Evolutionary conservation across 2,329 filamentous ascomycete genomes (phyloP).

Genomic region (Arthrobotrys conoides): DNA sequence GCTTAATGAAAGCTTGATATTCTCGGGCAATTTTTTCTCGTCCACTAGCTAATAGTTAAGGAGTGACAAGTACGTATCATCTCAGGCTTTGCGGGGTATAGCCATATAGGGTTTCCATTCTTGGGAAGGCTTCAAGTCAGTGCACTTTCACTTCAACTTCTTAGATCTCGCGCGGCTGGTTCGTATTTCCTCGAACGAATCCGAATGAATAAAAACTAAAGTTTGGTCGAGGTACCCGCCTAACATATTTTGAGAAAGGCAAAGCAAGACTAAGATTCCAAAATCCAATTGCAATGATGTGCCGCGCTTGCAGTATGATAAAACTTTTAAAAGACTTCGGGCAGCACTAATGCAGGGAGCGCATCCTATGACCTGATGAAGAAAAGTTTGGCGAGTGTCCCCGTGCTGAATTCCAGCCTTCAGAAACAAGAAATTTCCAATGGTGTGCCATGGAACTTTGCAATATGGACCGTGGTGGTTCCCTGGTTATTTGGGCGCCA

Average conservation of each 20-base stretch:
- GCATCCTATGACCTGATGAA: constrained; percentile 27
- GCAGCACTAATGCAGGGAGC: constrained; percentile 28
- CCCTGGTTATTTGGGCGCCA: constrained; percentile 35
- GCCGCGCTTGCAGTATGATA: constrained; percentile 47
- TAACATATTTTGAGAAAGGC: neutral
- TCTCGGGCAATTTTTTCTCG: neutral
- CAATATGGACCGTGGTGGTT: constrained; percentile 39
- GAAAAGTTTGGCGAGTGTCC: constrained; percentile 44
- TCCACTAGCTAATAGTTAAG: neutral
- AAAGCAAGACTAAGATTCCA: constrained; percentile 16
- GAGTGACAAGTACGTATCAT: neutral
- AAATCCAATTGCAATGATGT: constrained; percentile 27
- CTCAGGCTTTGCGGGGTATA: constrained; percentile 3
- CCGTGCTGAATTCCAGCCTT: constrained; percentile 14
- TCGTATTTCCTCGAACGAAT: constrained; percentile 29
- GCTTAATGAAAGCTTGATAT: neutral
- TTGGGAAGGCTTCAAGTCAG: neutral
- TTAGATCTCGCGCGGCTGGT: constrained; percentile 3
- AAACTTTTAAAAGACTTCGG: constrained; percentile 6
- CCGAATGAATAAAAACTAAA: neutral
- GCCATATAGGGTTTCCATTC: constrained; percentile 1
- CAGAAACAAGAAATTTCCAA: neutral
- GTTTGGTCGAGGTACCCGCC: neutral
- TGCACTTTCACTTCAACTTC: too few species aligned
- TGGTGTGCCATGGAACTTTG: constrained; percentile 22